These are phyloP conservation scores for Lantana camara DNA, from an alignment of 257 asterid species.

Conservation along the genomic window DNA sequence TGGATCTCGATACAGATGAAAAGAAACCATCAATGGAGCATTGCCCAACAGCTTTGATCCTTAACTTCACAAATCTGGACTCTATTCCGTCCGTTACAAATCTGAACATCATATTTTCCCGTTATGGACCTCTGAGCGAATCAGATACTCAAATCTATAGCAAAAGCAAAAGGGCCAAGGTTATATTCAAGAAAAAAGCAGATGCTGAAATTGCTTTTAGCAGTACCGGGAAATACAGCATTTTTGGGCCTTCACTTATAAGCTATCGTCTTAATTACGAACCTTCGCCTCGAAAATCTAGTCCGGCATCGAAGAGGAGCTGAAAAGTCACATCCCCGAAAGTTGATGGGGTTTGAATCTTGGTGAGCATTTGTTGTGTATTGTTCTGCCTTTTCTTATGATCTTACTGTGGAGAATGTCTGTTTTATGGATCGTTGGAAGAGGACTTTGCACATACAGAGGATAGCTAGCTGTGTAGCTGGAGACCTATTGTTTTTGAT, in stretches of 20 bases:
- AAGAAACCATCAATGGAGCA: constrained; percentile 32
- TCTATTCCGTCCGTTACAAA: constrained; percentile 54
- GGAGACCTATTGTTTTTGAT: constrained; percentile 30
- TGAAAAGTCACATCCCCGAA: constrained; percentile 30
- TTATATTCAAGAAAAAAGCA: constrained; percentile 54
- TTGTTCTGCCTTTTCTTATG: constrained; percentile 8
- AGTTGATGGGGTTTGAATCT: constrained; percentile 27
- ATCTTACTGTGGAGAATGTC: constrained; percentile 8
- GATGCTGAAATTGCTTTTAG: constrained; percentile 82
- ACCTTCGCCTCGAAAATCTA: constrained; percentile 37
- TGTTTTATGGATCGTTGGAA: constrained; percentile 21
- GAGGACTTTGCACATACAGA: constrained; percentile 26
- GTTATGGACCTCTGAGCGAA: constrained; percentile 62
- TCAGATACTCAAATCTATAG: constrained; percentile 48
- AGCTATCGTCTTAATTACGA: constrained; percentile 59
- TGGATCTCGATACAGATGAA: constrained; percentile 24
- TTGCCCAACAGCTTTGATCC: constrained; percentile 60
- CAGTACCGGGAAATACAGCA: constrained; percentile 64
- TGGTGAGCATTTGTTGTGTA: constrained; percentile 30
- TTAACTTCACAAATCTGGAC: constrained; percentile 50
- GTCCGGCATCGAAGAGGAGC: constrained; percentile 40
- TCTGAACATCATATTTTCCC: constrained; percentile 61
- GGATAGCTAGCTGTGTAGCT: constrained; percentile 28
- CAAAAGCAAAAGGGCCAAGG: constrained; percentile 65
- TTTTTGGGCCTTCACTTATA: constrained; percentile 70